These are phyloP conservation scores for Poteriospumella lacustris DNA, from an alignment of 108 stramenopile genomes.

Conservation along the genomic window DNA sequence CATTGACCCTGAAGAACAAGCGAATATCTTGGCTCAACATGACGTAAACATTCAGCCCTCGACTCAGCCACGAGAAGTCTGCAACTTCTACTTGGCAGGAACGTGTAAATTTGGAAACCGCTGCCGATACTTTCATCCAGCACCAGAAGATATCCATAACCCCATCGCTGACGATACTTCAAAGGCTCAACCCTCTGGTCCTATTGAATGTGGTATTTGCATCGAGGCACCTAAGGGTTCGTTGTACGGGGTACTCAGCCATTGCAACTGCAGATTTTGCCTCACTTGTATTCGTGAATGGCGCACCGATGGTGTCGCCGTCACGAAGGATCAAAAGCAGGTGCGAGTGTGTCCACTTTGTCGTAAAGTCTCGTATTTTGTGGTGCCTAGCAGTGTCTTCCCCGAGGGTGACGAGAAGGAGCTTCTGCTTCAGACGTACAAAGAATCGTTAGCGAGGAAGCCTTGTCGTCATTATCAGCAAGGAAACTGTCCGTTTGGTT, in stretches of 20 bases:
- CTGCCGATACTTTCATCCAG: neutral
- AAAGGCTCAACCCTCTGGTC: too few species aligned
- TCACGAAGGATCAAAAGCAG: neutral
- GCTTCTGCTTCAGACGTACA: neutral
- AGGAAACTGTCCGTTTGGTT: slow-evolving; percentile 3
- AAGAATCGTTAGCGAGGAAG: neutral
- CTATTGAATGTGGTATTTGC: slow-evolving; percentile 17
- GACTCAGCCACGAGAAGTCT: neutral
- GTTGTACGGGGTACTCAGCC: neutral
- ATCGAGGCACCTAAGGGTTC: neutral
- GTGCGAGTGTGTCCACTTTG: slow-evolving; percentile 3
- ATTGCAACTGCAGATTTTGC: slow-evolving; percentile 12
- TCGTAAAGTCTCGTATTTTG: neutral
- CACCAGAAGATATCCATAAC: neutral
- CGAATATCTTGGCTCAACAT: too few species aligned
- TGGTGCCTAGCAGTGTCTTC: neutral
- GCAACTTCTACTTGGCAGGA: neutral
- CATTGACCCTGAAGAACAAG: too few species aligned
- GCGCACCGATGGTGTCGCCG: neutral
- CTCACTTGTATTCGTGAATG: slow-evolving; percentile 3
- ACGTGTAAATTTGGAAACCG: slow-evolving; percentile 9
- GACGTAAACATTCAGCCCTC: too few species aligned
- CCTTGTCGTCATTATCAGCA: neutral
- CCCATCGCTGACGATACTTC: too few species aligned
- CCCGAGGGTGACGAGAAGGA: neutral